phyloP scores from a whole-genome alignment of 2,329 filamentous ascomycete genomes.

The Ophidiomyces ophidiicola region DNA sequence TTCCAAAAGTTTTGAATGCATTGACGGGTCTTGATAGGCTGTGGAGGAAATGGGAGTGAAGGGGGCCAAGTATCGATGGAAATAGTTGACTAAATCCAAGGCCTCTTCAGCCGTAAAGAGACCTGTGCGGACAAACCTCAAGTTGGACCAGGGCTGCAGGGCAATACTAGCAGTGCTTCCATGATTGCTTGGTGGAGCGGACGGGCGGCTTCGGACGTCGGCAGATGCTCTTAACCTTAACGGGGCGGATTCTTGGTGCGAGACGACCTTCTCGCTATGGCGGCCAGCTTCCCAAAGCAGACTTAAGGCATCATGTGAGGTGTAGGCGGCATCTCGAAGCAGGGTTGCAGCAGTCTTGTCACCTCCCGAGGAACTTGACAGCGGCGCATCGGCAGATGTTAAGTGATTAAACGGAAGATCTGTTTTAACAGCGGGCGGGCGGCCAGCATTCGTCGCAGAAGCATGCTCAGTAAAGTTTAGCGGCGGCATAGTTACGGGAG shows the following conservation, averaged over 20 bases:
- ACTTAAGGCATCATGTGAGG: conserved; percentile 17
- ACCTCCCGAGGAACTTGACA: conserved; percentile 7
- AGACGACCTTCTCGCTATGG: conserved; percentile 15
- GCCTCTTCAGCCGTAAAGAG: conserved; percentile 85
- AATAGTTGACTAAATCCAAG: conserved; percentile 79
- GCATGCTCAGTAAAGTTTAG: neutral
- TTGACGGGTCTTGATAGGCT: conserved; percentile 62
- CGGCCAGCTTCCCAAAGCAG: conserved; percentile 17
- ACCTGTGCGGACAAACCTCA: conserved; percentile 76
- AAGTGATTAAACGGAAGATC: conserved; percentile 6
- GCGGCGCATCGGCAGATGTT: conserved; percentile 2
- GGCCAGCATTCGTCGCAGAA: neutral
- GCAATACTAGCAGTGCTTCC: conserved; percentile 37
- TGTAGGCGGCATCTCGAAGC: conserved; percentile 17
- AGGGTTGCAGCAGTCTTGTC: conserved; percentile 15
- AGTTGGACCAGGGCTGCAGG: conserved; percentile 65
- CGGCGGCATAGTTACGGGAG: conserved; percentile 1
- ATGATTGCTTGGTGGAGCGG: conserved; percentile 11
- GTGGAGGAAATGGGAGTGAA: conserved; percentile 80
- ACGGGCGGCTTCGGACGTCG: conserved; percentile 7
- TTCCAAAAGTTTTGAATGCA: conserved; percentile 63
- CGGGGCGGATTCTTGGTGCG: conserved; percentile 1
- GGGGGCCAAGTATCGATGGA: conserved; percentile 73
- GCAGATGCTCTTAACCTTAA: conserved; percentile 4
- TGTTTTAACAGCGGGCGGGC: conserved; percentile 1